Base-by-base conservation (phyloP, 2,329 filamentous ascomycete species). In the Chrysosporium keratinophilum region DNA sequence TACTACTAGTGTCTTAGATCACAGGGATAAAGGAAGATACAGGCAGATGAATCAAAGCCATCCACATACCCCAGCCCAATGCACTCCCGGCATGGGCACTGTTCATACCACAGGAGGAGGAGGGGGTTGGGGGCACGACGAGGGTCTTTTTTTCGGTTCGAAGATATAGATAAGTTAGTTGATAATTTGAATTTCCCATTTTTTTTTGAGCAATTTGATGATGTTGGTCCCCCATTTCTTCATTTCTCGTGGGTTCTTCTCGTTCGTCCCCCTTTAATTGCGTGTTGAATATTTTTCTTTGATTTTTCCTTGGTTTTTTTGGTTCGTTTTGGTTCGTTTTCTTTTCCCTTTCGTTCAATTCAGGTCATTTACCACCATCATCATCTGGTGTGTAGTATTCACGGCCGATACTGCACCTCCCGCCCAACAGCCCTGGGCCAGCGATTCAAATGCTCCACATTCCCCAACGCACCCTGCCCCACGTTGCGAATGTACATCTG, bases 401-500 rank as follows among this genome's bases (percentile, higher is more conserved):
- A 54, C 12, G 56, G 56, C 14, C 50, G 51, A 46, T 54, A 54
- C 43, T 56, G 47, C 14, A 56, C 54, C 39, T 52, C 39, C 33
- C 57, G 43, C 12, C 54, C 52, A 28, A 46, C 23, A 3, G 7
- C 51, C 43, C 45, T 44, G 9, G 70, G 70, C 68, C 69, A 72
- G 17, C 70, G 69, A 14, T 69, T 71, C 35, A 72, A 66, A 12
- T 67, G 56, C 50, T 72, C 70, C 14, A 71, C 67, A 49, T 72
- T 69, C 46, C 71, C 70, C 31, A 72, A 59, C 1, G 65, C 62
- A 2, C 69, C 69, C 63, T 70, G 68, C 60, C 69, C 67, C 51
- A 69, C 67, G 62, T 72, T 72, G 48, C 90, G 86, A 63, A 96
- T 94, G 69, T 91, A 94, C 70, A 87, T 87, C 61, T 57, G 60